phyloP scores from a whole-genome alignment of 2,329 filamentous ascomycete species.

The Endoconidiophora laricicola region DNA sequence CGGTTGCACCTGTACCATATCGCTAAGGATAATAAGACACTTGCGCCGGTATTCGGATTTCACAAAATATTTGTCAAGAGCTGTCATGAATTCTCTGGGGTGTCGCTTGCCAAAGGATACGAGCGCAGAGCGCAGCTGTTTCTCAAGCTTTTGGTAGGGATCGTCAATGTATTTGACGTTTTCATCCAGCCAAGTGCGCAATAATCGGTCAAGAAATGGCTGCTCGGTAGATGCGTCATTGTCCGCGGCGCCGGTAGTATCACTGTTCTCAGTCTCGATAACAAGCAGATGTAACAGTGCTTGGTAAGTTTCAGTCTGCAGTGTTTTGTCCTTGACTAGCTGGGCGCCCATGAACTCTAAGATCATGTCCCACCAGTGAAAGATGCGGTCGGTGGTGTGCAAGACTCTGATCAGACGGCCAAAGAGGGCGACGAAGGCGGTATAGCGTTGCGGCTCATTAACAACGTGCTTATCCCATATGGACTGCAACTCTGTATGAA shows the following conservation, averaged over 20 bases:
- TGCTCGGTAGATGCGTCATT: constrained; percentile 26
- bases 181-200: constrained; percentile 41
- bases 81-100: constrained; percentile 50
- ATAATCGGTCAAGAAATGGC: constrained; percentile 38
- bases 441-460: constrained; percentile 37
- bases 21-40: constrained; percentile 49
- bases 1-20: constrained; percentile 60
- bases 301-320: constrained; percentile 48
- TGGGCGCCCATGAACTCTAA: constrained; percentile 21
- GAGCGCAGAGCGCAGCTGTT: constrained; percentile 33
- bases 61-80: constrained; percentile 49
- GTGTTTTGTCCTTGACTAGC: constrained; percentile 42
- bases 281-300: constrained; percentile 47
- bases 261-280: constrained; percentile 37
- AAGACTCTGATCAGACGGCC: constrained; percentile 47
- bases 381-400: constrained; percentile 41
- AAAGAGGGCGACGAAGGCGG: constrained; percentile 53
- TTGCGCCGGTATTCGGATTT: constrained; percentile 46
- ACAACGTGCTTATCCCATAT: constrained; percentile 50
- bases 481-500: constrained; percentile 54
- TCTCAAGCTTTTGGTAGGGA: constrained; percentile 26
- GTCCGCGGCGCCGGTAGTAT: constrained; percentile 24
- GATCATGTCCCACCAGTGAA: constrained; percentile 56
- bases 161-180: constrained; percentile 16
- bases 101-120: constrained; percentile 49